A percentile compares a stretch with the other conserved stretches of the same genome.
These are phyloP conservation scores for Arctostaphylos glauca DNA, from an alignment of 148 eudicot genomes.

Conservation along the genomic window DNA sequence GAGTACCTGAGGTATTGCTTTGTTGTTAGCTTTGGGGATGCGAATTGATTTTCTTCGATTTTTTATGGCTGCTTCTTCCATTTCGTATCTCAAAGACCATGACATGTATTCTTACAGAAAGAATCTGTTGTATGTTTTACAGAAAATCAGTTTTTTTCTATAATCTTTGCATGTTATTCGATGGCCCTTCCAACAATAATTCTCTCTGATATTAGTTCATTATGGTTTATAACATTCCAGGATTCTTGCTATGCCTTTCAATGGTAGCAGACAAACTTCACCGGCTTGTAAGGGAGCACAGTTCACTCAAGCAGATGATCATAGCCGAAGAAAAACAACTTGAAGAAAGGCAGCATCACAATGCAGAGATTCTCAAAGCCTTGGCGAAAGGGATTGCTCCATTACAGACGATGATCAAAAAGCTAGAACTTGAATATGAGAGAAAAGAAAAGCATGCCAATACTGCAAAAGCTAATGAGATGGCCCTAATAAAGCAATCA, in stretches of 20 bases:
- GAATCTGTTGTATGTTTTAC: not conserved
- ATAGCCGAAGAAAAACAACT: conserved; percentile 46
- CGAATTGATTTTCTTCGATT: not conserved
- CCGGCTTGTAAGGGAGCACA: conserved; percentile 42
- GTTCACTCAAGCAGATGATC: conserved; percentile 43
- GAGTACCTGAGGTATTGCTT: not conserved
- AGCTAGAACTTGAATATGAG: conserved; percentile 39
- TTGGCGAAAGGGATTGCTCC: conserved; percentile 32
- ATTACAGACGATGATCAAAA: conserved; percentile 31
- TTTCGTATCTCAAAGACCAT: not conserved
- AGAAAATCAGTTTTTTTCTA: not conserved
- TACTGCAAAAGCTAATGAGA: conserved; percentile 34
- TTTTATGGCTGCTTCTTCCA: not conserved
- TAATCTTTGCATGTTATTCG: not conserved
- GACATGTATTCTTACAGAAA: not conserved
- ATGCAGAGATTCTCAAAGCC: conserved; percentile 26
- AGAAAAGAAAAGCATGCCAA: conserved; percentile 38
- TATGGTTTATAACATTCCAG: conserved; percentile 25
- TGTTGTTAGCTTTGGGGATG: not conserved
- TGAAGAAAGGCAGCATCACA: conserved; percentile 31
- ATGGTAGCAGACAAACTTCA: conserved; percentile 50
- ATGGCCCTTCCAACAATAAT: not conserved
- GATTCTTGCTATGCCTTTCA: conserved; percentile 48
- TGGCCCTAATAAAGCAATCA: conserved; percentile 44
- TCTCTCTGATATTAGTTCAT: not conserved